Base-by-base conservation (phyloP, 768 basidiomycete species). In the Tulasnella calospora region DNA sequence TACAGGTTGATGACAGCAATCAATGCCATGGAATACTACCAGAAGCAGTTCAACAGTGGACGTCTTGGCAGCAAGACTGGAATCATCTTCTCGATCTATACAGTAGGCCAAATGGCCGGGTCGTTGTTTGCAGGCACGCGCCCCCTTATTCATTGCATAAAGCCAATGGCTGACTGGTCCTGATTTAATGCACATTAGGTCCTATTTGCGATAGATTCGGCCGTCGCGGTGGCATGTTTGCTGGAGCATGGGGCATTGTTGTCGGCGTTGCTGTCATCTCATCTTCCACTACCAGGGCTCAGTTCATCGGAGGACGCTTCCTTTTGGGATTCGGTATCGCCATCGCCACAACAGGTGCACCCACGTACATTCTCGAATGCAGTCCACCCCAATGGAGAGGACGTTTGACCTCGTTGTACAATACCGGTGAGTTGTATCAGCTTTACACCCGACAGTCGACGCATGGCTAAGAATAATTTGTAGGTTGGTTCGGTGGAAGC, bases 361-460 rank as follows among this genome's bases (percentile, higher is more conserved):
- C 83, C 9, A 76, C 83, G 5, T 83, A 83, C 80, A 81, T 81
- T 44, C 80, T 82, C 36, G 84, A 84, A 74, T 82, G 83, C 46
- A 80, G 82, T 23, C 84, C 84, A 55, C 80, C 82, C 10, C 78
- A 74, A 33, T 78, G 74, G 74, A n/a, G 76, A 33, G 78, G 80
- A 38, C 38, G 80, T 12, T 70, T 80, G 19, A 74, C 78, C 19
- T 73, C 77, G 9, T 40, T 78, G 38, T 79, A 79, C 57, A 78
- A 80, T 77, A 70, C 57, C 35, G 78, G 61, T 67, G 15, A 27
- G 61, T 67, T 30, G n/a, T 67, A 33, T 35, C 33, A 15, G 33
- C 30, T 15, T 67, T 27, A 2, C 23, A 51, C 12, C 0, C 23
- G 12, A 19, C 19, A 30, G 3, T 27, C 23, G 6, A 33, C 6